These are phyloP conservation scores for Smithsoniella earleae DNA, from an alignment of 163 green algal species.

Conservation along the genomic window DNA sequence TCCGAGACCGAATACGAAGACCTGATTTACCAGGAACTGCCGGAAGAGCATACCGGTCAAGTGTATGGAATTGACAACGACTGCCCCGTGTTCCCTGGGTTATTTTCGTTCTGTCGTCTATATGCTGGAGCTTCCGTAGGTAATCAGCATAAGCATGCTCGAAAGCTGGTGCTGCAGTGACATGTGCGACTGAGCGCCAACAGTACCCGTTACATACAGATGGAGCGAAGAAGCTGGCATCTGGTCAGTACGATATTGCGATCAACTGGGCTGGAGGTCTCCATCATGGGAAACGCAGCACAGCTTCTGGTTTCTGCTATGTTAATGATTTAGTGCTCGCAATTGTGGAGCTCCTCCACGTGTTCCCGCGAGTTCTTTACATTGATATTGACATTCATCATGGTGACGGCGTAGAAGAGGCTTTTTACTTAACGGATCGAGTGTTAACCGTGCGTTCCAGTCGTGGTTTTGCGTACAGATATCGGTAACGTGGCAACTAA, in stretches of 20 bases:
- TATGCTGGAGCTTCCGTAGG: slow-evolving; percentile 47
- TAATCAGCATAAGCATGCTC: too few species aligned
- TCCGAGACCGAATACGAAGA: not conserved
- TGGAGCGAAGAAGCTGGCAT: slow-evolving; percentile 64
- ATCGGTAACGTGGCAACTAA: too few species aligned
- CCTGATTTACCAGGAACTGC: slow-evolving; percentile 15
- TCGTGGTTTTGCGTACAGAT: too few species aligned
- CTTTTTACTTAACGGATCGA: slow-evolving; percentile 83
- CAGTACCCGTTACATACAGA: too few species aligned
- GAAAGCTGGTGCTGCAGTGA: too few species aligned
- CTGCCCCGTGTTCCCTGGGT: slow-evolving; percentile 37
- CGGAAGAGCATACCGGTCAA: not conserved
- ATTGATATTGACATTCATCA: slow-evolving; percentile 92
- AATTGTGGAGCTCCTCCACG: slow-evolving; percentile 82
- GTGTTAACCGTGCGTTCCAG: slow-evolving; percentile 75
- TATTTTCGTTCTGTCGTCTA: slow-evolving; percentile 60
- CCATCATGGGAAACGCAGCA: slow-evolving; percentile 90
- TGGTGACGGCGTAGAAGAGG: slow-evolving; percentile 89
- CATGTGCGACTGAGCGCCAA: too few species aligned
- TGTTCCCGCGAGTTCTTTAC: slow-evolving; percentile 59
- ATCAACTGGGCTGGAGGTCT: slow-evolving; percentile 91
- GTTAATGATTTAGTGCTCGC: slow-evolving; percentile 94
- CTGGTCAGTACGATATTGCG: slow-evolving; percentile 58
- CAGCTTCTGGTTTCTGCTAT: slow-evolving; percentile 96
- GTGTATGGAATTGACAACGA: slow-evolving; percentile 31